phyloP scores from a whole-genome alignment of 345 rosid species.

The Carallia brachiata region DNA sequence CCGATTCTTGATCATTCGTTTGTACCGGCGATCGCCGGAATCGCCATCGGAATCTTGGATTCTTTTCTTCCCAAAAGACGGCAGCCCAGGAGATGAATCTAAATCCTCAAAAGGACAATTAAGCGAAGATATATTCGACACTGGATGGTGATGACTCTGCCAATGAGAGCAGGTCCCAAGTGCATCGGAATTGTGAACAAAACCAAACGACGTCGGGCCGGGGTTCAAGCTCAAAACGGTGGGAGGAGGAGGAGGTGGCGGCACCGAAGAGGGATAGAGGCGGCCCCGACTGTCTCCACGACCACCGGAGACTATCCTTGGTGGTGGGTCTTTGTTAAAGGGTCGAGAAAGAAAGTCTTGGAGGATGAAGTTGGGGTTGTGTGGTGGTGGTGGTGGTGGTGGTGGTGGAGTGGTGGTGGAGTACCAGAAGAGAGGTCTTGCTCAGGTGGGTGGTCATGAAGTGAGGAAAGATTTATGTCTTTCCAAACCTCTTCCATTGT shows the following conservation, averaged over 20 bases:
- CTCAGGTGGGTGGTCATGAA: slow-evolving; percentile 31
- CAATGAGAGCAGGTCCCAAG: slow-evolving; percentile 26
- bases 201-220: slow-evolving; percentile 42
- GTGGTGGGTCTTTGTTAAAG: slow-evolving; percentile 27
- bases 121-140: slow-evolving; percentile 26
- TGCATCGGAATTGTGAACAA: slow-evolving; percentile 42
- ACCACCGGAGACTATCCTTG: slow-evolving; percentile 18
- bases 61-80: slow-evolving; percentile 47
- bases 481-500: slow-evolving; percentile 90
- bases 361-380: slow-evolving; percentile 45
- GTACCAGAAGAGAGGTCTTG: slow-evolving; percentile 21
- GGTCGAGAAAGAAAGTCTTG: slow-evolving; percentile 71
- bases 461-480: slow-evolving; percentile 58
- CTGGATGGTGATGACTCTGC: slow-evolving; percentile 21
- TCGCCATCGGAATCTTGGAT: slow-evolving; percentile 39
- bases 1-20: slow-evolving; percentile 79
- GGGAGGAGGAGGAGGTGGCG: slow-evolving; percentile 38
- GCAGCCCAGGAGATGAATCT: slow-evolving; percentile 30
- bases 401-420: slow-evolving; percentile 18
- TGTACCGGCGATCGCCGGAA: slow-evolving; percentile 48
- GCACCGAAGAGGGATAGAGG: slow-evolving; percentile 24
- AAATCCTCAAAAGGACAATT: slow-evolving; percentile 34
- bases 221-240: slow-evolving; percentile 63
- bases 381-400: too few relatives aligned
- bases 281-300: background rate